Base-by-base conservation (phyloP, 768 basidiomycete species). In the Mycena rebaudengoi region DNA sequence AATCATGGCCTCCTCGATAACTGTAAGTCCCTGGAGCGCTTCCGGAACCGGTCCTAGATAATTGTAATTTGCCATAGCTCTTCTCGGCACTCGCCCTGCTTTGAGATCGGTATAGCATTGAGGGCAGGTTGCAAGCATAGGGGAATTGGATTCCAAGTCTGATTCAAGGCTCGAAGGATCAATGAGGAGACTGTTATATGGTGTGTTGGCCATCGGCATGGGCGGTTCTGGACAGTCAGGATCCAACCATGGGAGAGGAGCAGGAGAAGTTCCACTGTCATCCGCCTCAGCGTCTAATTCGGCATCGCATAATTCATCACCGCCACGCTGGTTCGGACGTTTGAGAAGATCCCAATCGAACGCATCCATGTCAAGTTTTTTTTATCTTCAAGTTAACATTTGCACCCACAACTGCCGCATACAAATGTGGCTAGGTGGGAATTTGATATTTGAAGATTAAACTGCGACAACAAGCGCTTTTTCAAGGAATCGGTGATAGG, bases 1-100 rank as follows among this genome's bases (percentile, higher is more conserved):
- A 26, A 64, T 59, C 57, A 64, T 50, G 10, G 45, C 30, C 35
- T 64, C 62, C 26, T 64, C 62, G 7, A 64, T 46, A 18, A 59
- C 41, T 13, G 56, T 60, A 32, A 64, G 49, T 14, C 51, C 41
- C 49, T 51, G 16, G 7, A 64, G 57, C 39, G 49, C 62, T 16
- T 12, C 16, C 7, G 62, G 62, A 23, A 64, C 48, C 16, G 55
- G 25, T 21, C 57, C 62, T 16, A 64, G 45, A 29, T 16, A 60
- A n/a, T 49, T 37, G 25, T 44, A 43, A 51, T 64, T 64, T 23
- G 51, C 51, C 20, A 28, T 20, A 8, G 49, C 14, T 18, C 14
- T 18, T 18, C 25, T 10, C n/a, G 49, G 49, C n/a, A 51, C 43
- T 21, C 43, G 43, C 8, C 18, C 43, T 11, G 8, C 18, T 44